Percentiles rank a stretch among this genome's conserved stretches.
phyloP scores from a whole-genome alignment of 805 yeast genomes.

The Wickerhamiella bombiphila region DNA sequence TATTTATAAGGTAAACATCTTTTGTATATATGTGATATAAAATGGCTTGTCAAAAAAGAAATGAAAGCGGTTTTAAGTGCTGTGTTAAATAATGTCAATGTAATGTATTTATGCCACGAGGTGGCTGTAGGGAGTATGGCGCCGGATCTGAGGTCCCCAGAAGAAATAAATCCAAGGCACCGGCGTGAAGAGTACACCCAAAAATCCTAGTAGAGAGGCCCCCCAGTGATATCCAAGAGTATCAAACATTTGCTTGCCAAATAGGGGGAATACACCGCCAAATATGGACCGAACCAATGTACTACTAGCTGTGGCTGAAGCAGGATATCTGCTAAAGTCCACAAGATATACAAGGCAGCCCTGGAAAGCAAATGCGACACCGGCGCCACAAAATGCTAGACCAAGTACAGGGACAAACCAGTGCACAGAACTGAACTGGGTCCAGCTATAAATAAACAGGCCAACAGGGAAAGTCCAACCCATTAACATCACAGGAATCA shows the following conservation, averaged over 20 bases:
- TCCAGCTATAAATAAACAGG: slow-evolving; percentile 77
- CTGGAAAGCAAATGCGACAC: slow-evolving; percentile 41
- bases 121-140: slow-evolving; percentile 11
- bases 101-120: no score
- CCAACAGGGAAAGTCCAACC: slow-evolving; percentile 59
- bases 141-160: slow-evolving; percentile 28
- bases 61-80: no score
- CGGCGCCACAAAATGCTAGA: slow-evolving; percentile 36
- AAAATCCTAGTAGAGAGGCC: slow-evolving; percentile 33
- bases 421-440: slow-evolving; percentile 50
- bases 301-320: slow-evolving; percentile 50
- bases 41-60: no score
- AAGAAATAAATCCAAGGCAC: slow-evolving; percentile 39
- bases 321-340: slow-evolving; percentile 44
- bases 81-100: no score
- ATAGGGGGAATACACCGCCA: slow-evolving; percentile 51
- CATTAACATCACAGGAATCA: slow-evolving; percentile 62
- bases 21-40: no score
- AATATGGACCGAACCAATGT: slow-evolving; percentile 41
- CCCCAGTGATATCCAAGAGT: slow-evolving; percentile 41
- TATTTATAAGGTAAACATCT: no score
- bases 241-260: slow-evolving; percentile 45
- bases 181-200: slow-evolving; percentile 30
- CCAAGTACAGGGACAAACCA: slow-evolving; percentile 47
- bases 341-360: slow-evolving; percentile 47